Percentiles rank a stretch among this genome's conserved stretches.
These are phyloP conservation scores for Fistulinella staudtii DNA, from an alignment of 1,284 basidiomycete genomes.

Conservation along the genomic window DNA sequence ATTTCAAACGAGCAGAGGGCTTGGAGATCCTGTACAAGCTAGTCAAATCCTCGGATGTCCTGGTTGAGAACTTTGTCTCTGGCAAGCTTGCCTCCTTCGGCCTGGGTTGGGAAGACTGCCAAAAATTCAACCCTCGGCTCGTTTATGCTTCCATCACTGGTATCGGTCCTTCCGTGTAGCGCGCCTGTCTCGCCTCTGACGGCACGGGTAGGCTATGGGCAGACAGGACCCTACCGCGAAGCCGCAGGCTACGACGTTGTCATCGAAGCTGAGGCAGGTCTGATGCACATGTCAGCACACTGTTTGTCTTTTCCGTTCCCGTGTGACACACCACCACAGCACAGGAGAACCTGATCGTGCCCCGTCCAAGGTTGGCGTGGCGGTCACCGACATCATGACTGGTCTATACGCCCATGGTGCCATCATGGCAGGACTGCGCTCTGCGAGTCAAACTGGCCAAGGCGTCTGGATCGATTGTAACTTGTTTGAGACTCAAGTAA, in stretches of 20 bases:
- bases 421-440: slow-evolving; percentile 86
- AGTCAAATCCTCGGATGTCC: slow-evolving; percentile 74
- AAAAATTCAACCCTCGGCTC: slow-evolving; percentile 74
- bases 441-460: slow-evolving; percentile 78
- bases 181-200: slow-evolving; percentile 5
- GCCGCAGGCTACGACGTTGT: slow-evolving; percentile 90
- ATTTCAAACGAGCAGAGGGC: slow-evolving; percentile 80
- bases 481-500: slow-evolving; percentile 80
- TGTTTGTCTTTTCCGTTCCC: slow-evolving; percentile 5
- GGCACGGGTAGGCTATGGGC: slow-evolving; percentile 73
- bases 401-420: slow-evolving; percentile 93
- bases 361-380: slow-evolving; percentile 90
- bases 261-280: slow-evolving; percentile 86
- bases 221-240: slow-evolving; percentile 83
- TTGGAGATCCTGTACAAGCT: slow-evolving; percentile 76
- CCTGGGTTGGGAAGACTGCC: slow-evolving; percentile 83
- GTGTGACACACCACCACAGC: slow-evolving; percentile 36
- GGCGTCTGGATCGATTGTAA: slow-evolving; percentile 91
- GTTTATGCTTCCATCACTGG: slow-evolving; percentile 92
- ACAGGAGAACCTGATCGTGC: slow-evolving; percentile 88
- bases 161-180: slow-evolving; percentile 6
- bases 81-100: slow-evolving; percentile 85
- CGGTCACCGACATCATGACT: slow-evolving; percentile 87
- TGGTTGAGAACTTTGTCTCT: slow-evolving; percentile 85
- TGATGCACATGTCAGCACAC: slow-evolving; percentile 83